Conservation (phyloP, 805 yeast species). For the Pichia cabralensis region DNA sequence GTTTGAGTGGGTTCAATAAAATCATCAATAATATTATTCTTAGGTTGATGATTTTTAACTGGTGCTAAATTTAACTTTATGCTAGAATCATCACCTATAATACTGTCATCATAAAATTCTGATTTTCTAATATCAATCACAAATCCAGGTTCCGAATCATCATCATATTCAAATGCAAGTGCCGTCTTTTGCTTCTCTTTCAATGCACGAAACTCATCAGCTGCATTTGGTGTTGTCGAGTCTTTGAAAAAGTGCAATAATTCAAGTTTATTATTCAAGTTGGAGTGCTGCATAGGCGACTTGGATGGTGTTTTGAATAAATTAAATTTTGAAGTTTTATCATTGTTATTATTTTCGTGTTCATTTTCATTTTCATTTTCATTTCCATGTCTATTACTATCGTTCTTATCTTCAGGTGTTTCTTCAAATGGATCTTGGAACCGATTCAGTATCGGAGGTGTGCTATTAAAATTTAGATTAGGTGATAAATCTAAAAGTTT, state of each 20-base stretch:
- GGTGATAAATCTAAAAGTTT: no score
- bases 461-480: conserved; percentile 2
- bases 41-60: no score
- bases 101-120: conserved; percentile 8
- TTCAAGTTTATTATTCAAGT: no score
- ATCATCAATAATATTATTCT: no score
- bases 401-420: conserved; percentile 14
- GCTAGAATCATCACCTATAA: conserved; percentile 15
- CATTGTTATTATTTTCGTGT: no score
- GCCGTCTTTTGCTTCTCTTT: conserved; percentile 10
- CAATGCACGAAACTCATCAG: conserved; percentile 18
- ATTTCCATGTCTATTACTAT: neutral
- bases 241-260: neutral
- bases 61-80: conserved; percentile 17
- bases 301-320: conserved; percentile 5
- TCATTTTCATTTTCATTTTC: neutral
- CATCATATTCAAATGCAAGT: conserved; percentile 6
- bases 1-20: conserved; percentile 12
- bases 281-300: no score
- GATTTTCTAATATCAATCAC: conserved; percentile 14
- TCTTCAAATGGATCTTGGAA: conserved; percentile 30
- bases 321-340: neutral
- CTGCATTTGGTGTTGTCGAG: conserved; percentile 7
- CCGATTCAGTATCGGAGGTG: conserved; percentile 20
- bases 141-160: conserved; percentile 18